Base-by-base conservation (phyloP, 2,329 filamentous ascomycete genomes). In the Sclerotinia borealis region DNA sequence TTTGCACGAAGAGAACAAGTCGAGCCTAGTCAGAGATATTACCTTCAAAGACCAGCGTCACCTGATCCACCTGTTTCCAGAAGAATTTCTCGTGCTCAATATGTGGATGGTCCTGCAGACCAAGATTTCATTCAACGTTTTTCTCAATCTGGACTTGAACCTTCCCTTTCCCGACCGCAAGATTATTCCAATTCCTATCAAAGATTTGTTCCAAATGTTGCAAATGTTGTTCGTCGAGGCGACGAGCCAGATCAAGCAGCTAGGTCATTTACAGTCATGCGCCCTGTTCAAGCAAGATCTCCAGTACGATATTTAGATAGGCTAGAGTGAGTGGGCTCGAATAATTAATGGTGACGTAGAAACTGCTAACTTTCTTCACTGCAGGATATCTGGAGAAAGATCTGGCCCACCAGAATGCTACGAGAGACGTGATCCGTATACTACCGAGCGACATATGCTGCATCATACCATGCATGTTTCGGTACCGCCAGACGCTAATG, bases 91-190 rank as follows among this genome's bases (percentile, higher is more conserved):
- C 67, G 66, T 70, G 64, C 69, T 47, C 63, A 67, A 68, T 64
- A 67, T 63, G 61, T 62, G 58, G 64, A 55, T 64, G 61, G 61
- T 67, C 47, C 56, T 65, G 63, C 63, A 65, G 69, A 73, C 64
- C 67, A 68, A 61, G 63, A 63, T 66, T 66, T 71, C 58, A 65
- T 70, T 69, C 65, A 72, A 63, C 67, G 63, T 67, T 70, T 71
- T 64, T 72, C 71, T 69, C 69, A 74, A 62, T 71, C 70, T 70
- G 66, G 66, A 49, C 64, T 70, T 69, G 68, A 70, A 61, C 58
- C 64, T 27, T 59, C 65, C 19, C 49, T 64, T 29, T 63, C 64
- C 39, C 65, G 58, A 47, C 49, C 66, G 64, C 68, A 64, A 63
- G 60, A 69, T 71, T 64, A 64, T 31, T 67, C 67, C 39, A 63